phyloP scores from a whole-genome alignment of 352 stramenopile genomes.

The Phytophthora melonis region DNA sequence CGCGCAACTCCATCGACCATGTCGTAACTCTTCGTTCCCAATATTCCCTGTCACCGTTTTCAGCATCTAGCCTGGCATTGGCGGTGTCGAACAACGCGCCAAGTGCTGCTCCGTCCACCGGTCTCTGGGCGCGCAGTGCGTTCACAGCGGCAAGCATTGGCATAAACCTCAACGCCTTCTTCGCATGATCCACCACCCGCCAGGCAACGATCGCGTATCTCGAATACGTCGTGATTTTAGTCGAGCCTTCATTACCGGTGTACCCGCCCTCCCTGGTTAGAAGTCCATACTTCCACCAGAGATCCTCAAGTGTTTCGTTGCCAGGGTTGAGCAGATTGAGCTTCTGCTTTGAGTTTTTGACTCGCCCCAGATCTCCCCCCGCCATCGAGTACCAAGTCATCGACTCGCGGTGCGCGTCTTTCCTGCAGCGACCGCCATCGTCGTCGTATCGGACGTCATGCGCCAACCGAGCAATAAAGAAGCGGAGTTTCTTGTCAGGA shows the following conservation, averaged over 20 bases:
- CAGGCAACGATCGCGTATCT: slow-evolving; percentile 23
- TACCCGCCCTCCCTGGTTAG: slow-evolving; percentile 7
- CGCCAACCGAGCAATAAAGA: slow-evolving; percentile 21
- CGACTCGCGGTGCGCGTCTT: slow-evolving; percentile 1
- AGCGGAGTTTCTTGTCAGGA: slow-evolving; percentile 4
- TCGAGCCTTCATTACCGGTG: slow-evolving; percentile 3
- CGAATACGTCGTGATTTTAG: slow-evolving; percentile 20
- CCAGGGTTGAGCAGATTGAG: slow-evolving; percentile 23
- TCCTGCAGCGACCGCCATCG: background rate
- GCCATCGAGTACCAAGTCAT: slow-evolving; percentile 8
- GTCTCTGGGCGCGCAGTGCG: background rate
- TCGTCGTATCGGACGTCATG: background rate
- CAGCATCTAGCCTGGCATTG: background rate
- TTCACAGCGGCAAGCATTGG: slow-evolving; percentile 1
- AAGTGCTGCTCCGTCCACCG: background rate
- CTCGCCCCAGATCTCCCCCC: slow-evolving; percentile 4
- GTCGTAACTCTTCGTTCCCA: background rate
- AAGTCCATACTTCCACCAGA: slow-evolving; percentile 19
- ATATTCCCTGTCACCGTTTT: background rate
- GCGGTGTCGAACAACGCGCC: slow-evolving; percentile 6
- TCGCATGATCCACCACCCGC: background rate
- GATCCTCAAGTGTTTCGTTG: slow-evolving; percentile 8
- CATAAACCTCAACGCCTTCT: slow-evolving; percentile 17
- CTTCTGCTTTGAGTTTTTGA: background rate
- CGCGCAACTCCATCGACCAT: too few relatives aligned